These are phyloP conservation scores for Hanseniaspora lindneri DNA, from an alignment of 805 yeast genomes.

Conservation along the genomic window DNA sequence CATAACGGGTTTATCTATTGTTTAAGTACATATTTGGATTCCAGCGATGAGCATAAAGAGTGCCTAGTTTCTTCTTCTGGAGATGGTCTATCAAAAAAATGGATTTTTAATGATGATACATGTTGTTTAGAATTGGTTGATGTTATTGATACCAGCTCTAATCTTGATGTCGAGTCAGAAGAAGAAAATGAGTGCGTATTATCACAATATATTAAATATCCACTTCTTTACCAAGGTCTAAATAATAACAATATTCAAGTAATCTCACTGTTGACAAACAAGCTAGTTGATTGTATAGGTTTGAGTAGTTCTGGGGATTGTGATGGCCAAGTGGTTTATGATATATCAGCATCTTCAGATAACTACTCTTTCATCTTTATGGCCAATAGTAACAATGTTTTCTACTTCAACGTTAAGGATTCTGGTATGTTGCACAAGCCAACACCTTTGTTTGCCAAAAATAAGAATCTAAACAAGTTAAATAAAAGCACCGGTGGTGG, in stretches of 20 bases:
- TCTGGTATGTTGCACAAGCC: too few species aligned
- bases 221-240: slow-evolving; percentile 74
- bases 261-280: slow-evolving; percentile 80
- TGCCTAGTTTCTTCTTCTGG: slow-evolving; percentile 69
- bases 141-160: slow-evolving; percentile 17
- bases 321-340: background rate
- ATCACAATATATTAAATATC: slow-evolving; percentile 50
- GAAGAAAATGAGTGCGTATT: slow-evolving; percentile 49
- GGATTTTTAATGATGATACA: slow-evolving; percentile 40
- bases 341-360: slow-evolving; percentile 19
- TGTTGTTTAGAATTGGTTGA: slow-evolving; percentile 16
- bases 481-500: background rate
- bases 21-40: slow-evolving; percentile 27
- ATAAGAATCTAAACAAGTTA: too few species aligned
- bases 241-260: slow-evolving; percentile 62
- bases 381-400: slow-evolving; percentile 23
- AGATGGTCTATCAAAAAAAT: slow-evolving; percentile 73
- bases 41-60: slow-evolving; percentile 23
- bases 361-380: slow-evolving; percentile 49
- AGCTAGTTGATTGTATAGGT: slow-evolving; percentile 40
- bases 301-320: slow-evolving; percentile 23
- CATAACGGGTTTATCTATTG: slow-evolving; percentile 85
- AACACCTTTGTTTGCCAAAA: too few species aligned
- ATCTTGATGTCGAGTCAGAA: slow-evolving; percentile 17
- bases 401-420: background rate